Evolutionary conservation across 495 filamentous ascomycete species (phyloP).

Genomic region (Penicillium malachiteum): DNA sequence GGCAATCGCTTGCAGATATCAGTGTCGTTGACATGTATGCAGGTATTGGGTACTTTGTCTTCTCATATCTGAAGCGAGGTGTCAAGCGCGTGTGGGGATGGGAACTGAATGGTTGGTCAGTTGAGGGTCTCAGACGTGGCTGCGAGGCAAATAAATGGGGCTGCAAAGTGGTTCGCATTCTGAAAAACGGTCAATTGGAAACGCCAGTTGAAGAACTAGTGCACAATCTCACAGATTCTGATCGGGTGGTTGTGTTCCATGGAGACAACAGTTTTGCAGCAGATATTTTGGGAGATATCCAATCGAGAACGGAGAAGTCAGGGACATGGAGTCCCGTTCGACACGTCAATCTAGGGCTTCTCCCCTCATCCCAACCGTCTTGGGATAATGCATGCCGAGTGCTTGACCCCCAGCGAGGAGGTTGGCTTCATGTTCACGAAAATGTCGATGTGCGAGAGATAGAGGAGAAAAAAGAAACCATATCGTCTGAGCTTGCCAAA

Average conservation of each 20-base stretch:
- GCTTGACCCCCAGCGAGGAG: constrained; percentile 48
- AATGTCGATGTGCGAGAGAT: constrained; percentile 70
- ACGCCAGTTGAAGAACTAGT: constrained; percentile 28
- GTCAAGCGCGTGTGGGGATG: constrained; percentile 72
- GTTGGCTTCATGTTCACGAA: constrained; percentile 84
- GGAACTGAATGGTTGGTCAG: constrained; percentile 87
- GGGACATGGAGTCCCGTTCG: constrained; percentile 36
- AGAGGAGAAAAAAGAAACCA: constrained; percentile 44
- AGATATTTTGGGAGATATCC: constrained; percentile 39
- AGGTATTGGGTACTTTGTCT: constrained; percentile 90
- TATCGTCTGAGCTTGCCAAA: constrained; percentile 20
- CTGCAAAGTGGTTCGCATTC: constrained; percentile 47
- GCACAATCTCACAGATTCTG: constrained; percentile 26
- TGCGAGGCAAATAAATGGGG: constrained; percentile 66
- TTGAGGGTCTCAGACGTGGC: constrained; percentile 75
- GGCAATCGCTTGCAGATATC: constrained; percentile 28
- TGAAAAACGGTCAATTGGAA: constrained; percentile 24
- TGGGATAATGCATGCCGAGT: constrained; percentile 68
- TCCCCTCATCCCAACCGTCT: constrained; percentile 64
- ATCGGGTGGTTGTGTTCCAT: constrained; percentile 62
- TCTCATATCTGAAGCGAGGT: constrained; percentile 73
- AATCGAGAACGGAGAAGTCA: constrained; percentile 19
- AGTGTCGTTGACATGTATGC: constrained; percentile 82
- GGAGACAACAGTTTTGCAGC: constrained; percentile 64
- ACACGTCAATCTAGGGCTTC: constrained; percentile 80